Percentiles rank a stretch among this genome's conserved stretches.
These are phyloP conservation scores for Colletotrichum graminicola DNA, from an alignment of 2,329 filamentous ascomycete genomes.

Conservation along the genomic window DNA sequence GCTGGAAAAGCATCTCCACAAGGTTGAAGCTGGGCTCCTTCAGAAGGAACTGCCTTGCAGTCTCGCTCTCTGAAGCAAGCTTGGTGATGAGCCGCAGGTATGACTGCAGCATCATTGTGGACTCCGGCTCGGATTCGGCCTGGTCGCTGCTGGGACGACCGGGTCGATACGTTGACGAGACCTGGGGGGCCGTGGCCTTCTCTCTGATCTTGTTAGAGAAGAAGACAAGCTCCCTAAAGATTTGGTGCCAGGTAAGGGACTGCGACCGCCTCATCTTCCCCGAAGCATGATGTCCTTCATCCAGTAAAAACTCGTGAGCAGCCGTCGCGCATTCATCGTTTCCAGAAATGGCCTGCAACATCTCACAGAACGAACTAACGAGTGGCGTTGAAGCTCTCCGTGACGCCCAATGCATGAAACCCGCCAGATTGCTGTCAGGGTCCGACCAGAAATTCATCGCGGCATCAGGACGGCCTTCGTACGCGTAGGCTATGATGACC, in stretches of 20 bases:
- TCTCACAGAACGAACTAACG: conserved; percentile 95
- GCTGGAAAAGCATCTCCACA: conserved; percentile 79
- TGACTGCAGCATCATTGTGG: conserved; percentile 95
- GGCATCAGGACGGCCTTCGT: conserved; percentile 85
- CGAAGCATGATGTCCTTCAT: conserved; percentile 80
- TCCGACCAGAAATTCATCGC: conserved; percentile 93
- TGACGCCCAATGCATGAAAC: conserved; percentile 98
- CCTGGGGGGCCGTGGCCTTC: conserved; percentile 70
- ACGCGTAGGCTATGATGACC: conserved; percentile 91
- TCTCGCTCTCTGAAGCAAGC: conserved; percentile 79
- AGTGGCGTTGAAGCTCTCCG: conserved; percentile 94
- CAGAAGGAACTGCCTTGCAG: conserved; percentile 80
- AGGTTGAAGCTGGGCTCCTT: conserved; percentile 74
- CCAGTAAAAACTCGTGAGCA: conserved; percentile 89
- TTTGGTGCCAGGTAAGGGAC: conserved; percentile 92
- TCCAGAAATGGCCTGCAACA: conserved; percentile 88
- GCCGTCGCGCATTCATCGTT: conserved; percentile 85
- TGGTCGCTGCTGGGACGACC: conserved; percentile 74
- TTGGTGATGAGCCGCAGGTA: conserved; percentile 91
- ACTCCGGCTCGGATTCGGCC: conserved; percentile 88
- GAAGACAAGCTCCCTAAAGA: conserved; percentile 89
- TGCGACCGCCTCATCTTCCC: conserved; percentile 85
- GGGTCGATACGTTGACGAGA: conserved; percentile 63
- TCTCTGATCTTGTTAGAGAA: conserved; percentile 85
- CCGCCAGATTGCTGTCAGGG: conserved; percentile 90